Base-by-base conservation (phyloP, 345 rosid genomes). In the Eutrema yunnanense region DNA sequence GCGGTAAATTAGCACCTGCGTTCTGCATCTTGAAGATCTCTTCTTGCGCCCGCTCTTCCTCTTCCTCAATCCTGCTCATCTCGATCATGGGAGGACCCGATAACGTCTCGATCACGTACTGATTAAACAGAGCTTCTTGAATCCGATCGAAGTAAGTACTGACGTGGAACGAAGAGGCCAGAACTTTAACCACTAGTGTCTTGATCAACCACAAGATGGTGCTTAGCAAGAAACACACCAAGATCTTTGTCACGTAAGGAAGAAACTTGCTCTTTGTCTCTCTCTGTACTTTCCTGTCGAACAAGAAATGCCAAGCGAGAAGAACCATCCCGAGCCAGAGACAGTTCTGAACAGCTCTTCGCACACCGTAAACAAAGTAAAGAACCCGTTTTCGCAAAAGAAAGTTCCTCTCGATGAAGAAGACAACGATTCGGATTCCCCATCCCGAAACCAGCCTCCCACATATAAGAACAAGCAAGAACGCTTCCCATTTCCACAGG, bases 101-200 rank as follows among this genome's bases (percentile, higher is more conserved):
- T 0, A 94, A 72, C 4, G 89, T 86, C 78, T 83, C 96, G n/a
- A 94, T 88, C 59, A 92, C 93, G 13, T 81, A 94, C 46, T 94
- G 98, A 63, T 85, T 84, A 73, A 91, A 94, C 54, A 91, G 26
- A 0, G 97, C 82, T 11, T 91, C 97, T 67, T 88, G 97, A 78
- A 94, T 94, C 71, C 98, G 72, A 59, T 94, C 98, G 10, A 94
- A 94, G 70, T 94, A 94, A 0, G 98, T 89, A 44, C 96, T 91
- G 0, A 94, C 97, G 52, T 94, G 98, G 70, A 94, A 94, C 0
- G 93, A 88, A 3, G 96, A 94, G 4, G 99, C 97, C 5, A 95
- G 67, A 0, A 86, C 93, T 74, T 95, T 92, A 6, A 95, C 90
- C 69, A 89, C 82, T 9, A 95, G 69, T 4, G 96, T 95, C 84